These are phyloP conservation scores for Myriosclerotinia curreyana DNA, from an alignment of 2,329 filamentous ascomycete species.

Conservation along the genomic window DNA sequence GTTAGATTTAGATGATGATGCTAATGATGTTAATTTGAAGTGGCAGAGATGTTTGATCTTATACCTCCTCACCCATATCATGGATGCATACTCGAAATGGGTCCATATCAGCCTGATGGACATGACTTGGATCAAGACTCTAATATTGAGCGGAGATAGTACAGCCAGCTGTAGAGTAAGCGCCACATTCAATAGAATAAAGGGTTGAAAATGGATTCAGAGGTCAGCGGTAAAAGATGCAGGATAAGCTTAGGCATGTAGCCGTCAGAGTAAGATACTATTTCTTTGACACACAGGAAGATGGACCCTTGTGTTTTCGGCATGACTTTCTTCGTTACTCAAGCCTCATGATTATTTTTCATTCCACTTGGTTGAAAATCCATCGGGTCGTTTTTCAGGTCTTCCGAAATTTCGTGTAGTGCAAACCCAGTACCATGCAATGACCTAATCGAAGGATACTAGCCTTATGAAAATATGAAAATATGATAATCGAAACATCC, in stretches of 20 bases:
- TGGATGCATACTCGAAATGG: neutral
- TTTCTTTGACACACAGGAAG: neutral
- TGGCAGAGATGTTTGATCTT: constrained; percentile 1
- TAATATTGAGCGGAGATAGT: neutral
- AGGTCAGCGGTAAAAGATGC: neutral
- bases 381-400: neutral
- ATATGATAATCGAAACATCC: neutral
- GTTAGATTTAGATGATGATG: neutral
- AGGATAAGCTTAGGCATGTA: neutral
- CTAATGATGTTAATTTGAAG: neutral
- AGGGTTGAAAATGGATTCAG: neutral
- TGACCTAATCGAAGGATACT: neutral
- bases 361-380: neutral
- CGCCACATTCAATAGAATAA: constrained; percentile 16
- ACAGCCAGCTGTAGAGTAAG: neutral
- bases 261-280: neutral
- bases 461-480: neutral
- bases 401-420: neutral
- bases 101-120: neutral
- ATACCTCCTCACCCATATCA: constrained; percentile 3
- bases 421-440: neutral
- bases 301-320: neutral
- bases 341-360: neutral
- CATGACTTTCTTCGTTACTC: neutral
- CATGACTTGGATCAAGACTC: neutral